phyloP scores from a whole-genome alignment of 805 yeast genomes.

The Cyberlindnera amylophila region DNA sequence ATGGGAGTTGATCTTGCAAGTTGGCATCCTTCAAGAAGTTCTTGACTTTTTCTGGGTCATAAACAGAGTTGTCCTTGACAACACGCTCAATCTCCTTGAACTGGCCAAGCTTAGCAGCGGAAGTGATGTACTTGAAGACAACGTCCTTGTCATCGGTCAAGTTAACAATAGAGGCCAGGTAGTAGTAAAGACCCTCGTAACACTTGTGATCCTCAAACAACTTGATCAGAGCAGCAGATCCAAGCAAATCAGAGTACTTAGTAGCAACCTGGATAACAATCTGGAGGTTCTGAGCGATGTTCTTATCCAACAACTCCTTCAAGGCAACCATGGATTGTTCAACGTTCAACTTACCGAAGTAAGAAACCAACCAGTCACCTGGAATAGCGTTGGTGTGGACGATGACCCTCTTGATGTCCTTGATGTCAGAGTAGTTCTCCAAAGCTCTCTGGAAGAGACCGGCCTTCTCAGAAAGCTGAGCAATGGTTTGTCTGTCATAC shows the following conservation, averaged over 20 bases:
- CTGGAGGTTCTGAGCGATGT: slow-evolving; percentile 84
- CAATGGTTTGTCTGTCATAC: slow-evolving; percentile 91
- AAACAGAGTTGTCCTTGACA: slow-evolving; percentile 89
- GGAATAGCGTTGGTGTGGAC: slow-evolving; percentile 83
- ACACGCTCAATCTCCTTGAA: slow-evolving; percentile 92
- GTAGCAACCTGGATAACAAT: slow-evolving; percentile 95
- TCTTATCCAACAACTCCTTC: slow-evolving; percentile 76
- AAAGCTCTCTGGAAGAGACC: slow-evolving; percentile 93
- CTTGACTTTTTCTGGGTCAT: slow-evolving; percentile 96
- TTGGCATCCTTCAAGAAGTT: slow-evolving; percentile 93
- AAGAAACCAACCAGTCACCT: slow-evolving; percentile 88
- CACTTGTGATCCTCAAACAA: slow-evolving; percentile 92
- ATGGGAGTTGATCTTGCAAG: slow-evolving; percentile 91
- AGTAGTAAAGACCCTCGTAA: slow-evolving; percentile 90
- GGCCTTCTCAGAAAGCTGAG: slow-evolving; percentile 91
- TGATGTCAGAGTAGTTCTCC: slow-evolving; percentile 91
- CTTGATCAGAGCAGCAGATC: slow-evolving; percentile 79
- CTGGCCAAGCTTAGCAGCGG: slow-evolving; percentile 89
- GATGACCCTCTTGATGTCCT: slow-evolving; percentile 92
- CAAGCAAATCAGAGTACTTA: slow-evolving; percentile 90
- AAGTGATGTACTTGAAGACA: slow-evolving; percentile 91
- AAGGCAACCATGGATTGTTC: slow-evolving; percentile 89
- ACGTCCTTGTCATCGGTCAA: slow-evolving; percentile 92
- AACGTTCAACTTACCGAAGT: slow-evolving; percentile 90
- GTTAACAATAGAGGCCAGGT: slow-evolving; percentile 88